Base-by-base conservation (phyloP, 176 grass and related monocot species). In the Aegilops umbellulata region DNA sequence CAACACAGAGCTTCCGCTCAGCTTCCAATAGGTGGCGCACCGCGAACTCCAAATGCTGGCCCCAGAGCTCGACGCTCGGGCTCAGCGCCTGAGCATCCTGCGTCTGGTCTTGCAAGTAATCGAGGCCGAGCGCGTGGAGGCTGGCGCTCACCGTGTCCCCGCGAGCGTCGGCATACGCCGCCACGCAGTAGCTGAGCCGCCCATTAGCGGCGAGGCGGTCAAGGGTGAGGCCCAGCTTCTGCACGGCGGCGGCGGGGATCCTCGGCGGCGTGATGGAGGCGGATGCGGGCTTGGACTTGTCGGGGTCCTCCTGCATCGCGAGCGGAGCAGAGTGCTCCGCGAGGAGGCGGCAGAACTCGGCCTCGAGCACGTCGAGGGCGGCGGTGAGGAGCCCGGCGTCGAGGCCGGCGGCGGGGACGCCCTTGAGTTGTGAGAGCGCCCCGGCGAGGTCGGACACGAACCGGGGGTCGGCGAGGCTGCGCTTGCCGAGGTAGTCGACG, bases 341-440 rank as follows among this genome's bases (percentile, higher is more conserved):
- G 57, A 98, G 90, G 16, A 98, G 76, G 0, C 91, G 93, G 7
- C 86, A 82, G 79, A 98, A 98, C 81, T 98, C 93, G 0, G n/a
- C 65, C 78, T 98, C 79, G 32, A 98, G 92, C 74, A 85, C 74
- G 78, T 94, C 90, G 34, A 98, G 92, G 6, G 92, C 88, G 2
- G 92, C 94, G 1, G 38, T 23, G 1, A 95, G 82, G 16, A 98
- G 89, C 0, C 96, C 94, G 1, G 90, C 95, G 60, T 95, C 90
- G 0, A 95, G 88, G 31, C 22, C 80, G 0, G 47, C 85, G 12
- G 68, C 22, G 24, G 81, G 15, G 4, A 3, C 39, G 1, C 3
- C 25, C 84, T 87, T 86, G 63, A 98, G 70, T 1, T 81, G n/a
- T 1, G 53, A 38, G 19, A 98, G 92, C 20, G 88, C 71, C 2